Evolutionary conservation across 2,329 filamentous ascomycete genomes (phyloP).

Genomic region (Alternaria sp.): DNA sequence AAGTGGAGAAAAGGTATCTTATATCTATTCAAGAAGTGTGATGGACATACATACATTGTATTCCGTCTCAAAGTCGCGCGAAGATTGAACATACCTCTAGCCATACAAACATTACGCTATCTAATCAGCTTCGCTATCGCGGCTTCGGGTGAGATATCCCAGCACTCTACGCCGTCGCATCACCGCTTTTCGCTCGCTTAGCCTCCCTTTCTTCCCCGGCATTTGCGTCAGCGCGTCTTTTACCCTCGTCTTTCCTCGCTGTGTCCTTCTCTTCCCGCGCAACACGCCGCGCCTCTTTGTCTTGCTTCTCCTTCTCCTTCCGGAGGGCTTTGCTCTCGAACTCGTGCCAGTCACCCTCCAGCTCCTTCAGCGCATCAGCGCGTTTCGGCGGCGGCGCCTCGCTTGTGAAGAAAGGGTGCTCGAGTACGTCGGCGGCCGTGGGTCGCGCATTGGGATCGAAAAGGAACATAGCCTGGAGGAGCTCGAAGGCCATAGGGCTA

Average conservation of each 20-base stretch:
- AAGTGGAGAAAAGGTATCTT: neutral
- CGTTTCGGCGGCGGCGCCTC: conserved; percentile 82
- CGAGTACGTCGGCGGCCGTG: conserved; percentile 81
- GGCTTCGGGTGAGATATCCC: neutral
- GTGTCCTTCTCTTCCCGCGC: conserved; percentile 40
- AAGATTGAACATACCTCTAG: conserved; percentile 1
- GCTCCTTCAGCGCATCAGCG: conserved; percentile 79
- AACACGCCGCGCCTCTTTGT: conserved; percentile 62
- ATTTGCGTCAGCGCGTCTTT: conserved; percentile 42
- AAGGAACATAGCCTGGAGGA: conserved; percentile 84
- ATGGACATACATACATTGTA: neutral
- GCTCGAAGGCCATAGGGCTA: conserved; percentile 81
- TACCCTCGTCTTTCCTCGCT: conserved; percentile 44
- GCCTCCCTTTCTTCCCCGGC: conserved; percentile 43
- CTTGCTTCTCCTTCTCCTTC: conserved; percentile 81
- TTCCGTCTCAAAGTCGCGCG: neutral
- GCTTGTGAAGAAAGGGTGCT: conserved; percentile 85
- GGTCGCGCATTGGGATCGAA: conserved; percentile 89
- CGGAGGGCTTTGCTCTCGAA: conserved; percentile 95
- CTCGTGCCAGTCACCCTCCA: conserved; percentile 98
- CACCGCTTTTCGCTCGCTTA: conserved; percentile 44
- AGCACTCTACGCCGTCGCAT: conserved; percentile 20
- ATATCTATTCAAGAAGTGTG: neutral
- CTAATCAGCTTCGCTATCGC: conserved; percentile 1
- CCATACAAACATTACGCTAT: conserved; percentile 2